Conservation (phyloP, 495 filamentous ascomycete genomes). For the Aspergillus bertholletiae region DNA sequence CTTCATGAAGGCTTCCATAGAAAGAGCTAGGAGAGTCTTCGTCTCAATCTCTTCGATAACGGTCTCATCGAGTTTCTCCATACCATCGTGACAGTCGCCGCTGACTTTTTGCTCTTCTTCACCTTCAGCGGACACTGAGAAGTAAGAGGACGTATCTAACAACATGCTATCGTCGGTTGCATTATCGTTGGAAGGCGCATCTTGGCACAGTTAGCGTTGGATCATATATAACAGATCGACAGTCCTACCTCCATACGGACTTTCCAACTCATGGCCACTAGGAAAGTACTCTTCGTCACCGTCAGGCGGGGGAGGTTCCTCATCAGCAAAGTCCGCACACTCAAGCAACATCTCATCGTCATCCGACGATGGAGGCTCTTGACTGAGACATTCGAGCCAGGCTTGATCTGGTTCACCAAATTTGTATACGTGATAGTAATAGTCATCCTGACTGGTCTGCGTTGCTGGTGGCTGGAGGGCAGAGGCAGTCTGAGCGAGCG, state of each 20-base stretch:
- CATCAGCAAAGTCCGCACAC: not conserved
- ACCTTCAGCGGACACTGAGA: not conserved
- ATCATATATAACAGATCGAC: not conserved
- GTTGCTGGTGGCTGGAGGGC: too few species aligned
- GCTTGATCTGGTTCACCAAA: not conserved
- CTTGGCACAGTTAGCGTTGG: not conserved
- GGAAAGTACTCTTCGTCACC: not conserved
- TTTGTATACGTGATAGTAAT: not conserved
- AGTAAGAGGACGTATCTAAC: not conserved
- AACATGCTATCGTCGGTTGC: not conserved
- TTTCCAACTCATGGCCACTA: not conserved
- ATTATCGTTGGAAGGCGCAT: not conserved
- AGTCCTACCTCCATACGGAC: not conserved
- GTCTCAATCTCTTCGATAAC: not conserved
- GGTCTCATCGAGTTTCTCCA: not conserved
- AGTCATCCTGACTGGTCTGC: not conserved
- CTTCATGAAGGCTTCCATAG: not conserved
- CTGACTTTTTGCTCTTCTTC: not conserved
- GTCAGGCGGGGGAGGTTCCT: not conserved
- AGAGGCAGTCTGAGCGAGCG: too few species aligned
- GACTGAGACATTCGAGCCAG: not conserved
- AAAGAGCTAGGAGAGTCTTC: not conserved
- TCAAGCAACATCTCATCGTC: too few species aligned
- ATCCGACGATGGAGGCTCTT: too few species aligned
- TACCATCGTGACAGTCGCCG: not conserved